Evolutionary conservation across 2,329 filamentous ascomycete species (phyloP), one percentile per base, ranked within the genome.

Genomic region (Colletotrichum musae): DNA sequence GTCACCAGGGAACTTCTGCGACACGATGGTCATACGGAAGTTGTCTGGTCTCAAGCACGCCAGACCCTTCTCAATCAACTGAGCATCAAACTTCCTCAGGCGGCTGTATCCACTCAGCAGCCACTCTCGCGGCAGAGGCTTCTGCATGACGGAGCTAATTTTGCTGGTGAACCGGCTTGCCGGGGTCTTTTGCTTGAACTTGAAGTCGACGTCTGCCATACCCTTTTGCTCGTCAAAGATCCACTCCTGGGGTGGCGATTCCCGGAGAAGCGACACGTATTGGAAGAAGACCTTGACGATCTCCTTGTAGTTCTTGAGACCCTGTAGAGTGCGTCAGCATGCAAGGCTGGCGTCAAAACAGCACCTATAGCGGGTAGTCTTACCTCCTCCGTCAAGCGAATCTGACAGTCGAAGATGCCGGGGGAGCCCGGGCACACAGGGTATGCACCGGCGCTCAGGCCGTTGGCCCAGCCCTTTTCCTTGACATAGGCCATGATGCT

Each of bases 401-500:
- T 88, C 26, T 91, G 91, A 71, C 95, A 89, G 57, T 92, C 92
- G 76, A 97, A 97, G 56, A 95, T 87, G 0, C 92, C 91, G 0
- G 93, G 90, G 0, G 85, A 86, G 15, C 94, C 95, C 3, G 94
- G 92, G 75, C 94, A 97, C 48, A 97, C 84, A 0, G 90, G 85
- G 76, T 91, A 91, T 7, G 90, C 88, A 43, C 94, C 94, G 47
- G 94, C 93, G 53, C 92, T 93, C 2, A 98, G 84, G 3, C 91
- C 89, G 74, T 95, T 97, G 4, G 92, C 94, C 93, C 94, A 97
- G 7, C 95, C 95, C 80, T 95, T 96, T 28, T 89, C 90, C 79
- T 97, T 97, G 80, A 97, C 88, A 78, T 96, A 94, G 2, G 94
- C 91, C 82, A 98, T 90, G 75, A 98, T 93, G 79, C 95, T 97